These are phyloP conservation scores for Mimosa bimucronata DNA, from an alignment of 306 rosid genomes.

Conservation along the genomic window DNA sequence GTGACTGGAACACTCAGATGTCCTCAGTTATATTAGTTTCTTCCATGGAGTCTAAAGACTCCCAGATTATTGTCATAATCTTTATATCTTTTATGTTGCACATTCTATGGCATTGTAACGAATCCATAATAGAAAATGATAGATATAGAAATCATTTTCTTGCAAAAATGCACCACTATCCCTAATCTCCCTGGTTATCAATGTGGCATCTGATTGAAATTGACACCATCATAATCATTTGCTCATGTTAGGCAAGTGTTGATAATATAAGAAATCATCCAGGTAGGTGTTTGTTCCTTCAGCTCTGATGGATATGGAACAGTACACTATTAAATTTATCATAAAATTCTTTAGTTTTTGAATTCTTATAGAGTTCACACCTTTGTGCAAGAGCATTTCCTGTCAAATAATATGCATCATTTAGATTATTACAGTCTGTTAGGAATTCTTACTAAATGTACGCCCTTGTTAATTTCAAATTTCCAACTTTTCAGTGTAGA, in stretches of 20 bases:
- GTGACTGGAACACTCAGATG: no score
- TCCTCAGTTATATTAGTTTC: no score
- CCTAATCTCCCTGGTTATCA: no score
- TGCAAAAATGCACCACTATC: no score
- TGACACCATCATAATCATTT: no score
- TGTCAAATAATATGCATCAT: neutral
- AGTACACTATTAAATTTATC: neutral
- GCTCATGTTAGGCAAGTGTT: neutral
- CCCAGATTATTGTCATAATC: no score
- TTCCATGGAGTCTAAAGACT: no score
- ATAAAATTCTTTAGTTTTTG: conserved; percentile 9
- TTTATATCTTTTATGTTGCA: no score
- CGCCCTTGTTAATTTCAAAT: conserved; percentile 11
- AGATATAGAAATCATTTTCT: no score
- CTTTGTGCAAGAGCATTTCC: neutral
- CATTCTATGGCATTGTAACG: no score
- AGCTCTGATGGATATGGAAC: neutral
- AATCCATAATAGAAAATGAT: no score
- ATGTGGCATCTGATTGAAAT: no score
- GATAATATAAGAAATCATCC: neutral
- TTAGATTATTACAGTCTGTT: conserved; percentile 5
- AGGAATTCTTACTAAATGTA: neutral
- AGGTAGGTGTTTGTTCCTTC: conserved; percentile 3
- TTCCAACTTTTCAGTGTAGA: conserved; percentile 62
- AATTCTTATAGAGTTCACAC: conserved; percentile 1